Conservation (phyloP, 148 eudicot genomes). For the Amaranthus hypochondriacus region DNA sequence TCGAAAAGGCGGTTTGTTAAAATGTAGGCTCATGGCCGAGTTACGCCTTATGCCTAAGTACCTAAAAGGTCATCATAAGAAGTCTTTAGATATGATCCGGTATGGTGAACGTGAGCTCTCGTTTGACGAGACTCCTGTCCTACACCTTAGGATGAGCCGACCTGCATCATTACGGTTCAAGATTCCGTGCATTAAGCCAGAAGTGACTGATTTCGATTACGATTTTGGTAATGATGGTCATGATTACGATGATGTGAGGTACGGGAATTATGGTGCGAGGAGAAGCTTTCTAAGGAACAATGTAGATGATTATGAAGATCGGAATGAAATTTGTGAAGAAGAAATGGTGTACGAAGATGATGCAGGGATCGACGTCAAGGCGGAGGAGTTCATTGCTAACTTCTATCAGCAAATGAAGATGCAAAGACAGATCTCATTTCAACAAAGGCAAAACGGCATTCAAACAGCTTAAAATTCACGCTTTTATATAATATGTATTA, state of each 20-base stretch:
- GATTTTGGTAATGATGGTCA: constrained; percentile 28
- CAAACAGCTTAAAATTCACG: constrained; percentile 9
- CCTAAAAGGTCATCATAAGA: constrained; percentile 27
- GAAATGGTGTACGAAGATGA: constrained; percentile 30
- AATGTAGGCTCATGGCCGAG: constrained; percentile 41
- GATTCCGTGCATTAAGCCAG: constrained; percentile 75
- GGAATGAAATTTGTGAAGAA: constrained; percentile 4
- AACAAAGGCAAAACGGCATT: constrained; percentile 24
- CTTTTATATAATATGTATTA: neutral
- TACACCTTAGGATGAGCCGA: constrained; percentile 57
- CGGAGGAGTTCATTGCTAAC: constrained; percentile 71
- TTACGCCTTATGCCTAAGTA: constrained; percentile 35
- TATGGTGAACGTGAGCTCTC: constrained; percentile 67
- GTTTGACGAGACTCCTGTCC: constrained; percentile 68
- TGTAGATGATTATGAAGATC: constrained; percentile 14
- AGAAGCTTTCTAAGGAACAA: constrained; percentile 31
- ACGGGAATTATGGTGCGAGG: constrained; percentile 15
- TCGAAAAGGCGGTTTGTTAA: constrained; percentile 51
- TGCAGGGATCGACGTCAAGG: constrained; percentile 64
- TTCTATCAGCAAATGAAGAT: constrained; percentile 71
- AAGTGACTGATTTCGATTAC: constrained; percentile 46
- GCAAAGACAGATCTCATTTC: constrained; percentile 66
- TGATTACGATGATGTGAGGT: constrained; percentile 18
- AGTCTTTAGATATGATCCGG: constrained; percentile 18
- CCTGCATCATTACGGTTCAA: constrained; percentile 55